Evolutionary conservation across 1,139 yeast species (phyloP).

Genomic region (Yamadazyma membranifaciens): DNA sequence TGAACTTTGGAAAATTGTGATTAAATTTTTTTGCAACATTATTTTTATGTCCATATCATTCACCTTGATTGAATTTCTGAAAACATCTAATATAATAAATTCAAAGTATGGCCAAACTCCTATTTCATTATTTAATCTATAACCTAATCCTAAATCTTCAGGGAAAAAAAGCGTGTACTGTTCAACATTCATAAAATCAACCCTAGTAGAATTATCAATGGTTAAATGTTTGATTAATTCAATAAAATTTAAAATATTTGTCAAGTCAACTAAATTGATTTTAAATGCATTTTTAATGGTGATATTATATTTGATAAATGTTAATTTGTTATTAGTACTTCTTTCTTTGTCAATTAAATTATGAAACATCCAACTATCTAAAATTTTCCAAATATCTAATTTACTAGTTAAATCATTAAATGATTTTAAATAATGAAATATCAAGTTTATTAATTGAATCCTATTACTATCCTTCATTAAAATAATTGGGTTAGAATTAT

Average conservation of each 20-base stretch:
- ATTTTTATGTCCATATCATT: conserved; percentile 34
- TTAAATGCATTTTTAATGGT: conserved; percentile 34
- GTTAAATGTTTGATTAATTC: conserved; percentile 44
- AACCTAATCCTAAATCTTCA: conserved; percentile 56
- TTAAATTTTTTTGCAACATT: conserved; percentile 52
- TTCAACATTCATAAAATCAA: background rate
- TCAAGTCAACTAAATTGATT: conserved; percentile 35
- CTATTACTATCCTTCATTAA: conserved; percentile 36
- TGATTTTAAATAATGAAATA: conserved; percentile 44
- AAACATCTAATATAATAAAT: conserved; percentile 63
- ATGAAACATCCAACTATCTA: conserved; percentile 76
- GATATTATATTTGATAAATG: conserved; percentile 2
- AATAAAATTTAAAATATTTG: conserved; percentile 65
- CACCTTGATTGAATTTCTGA: conserved; percentile 42
- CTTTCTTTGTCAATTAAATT: conserved; percentile 19
- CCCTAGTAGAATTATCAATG: conserved; percentile 7
- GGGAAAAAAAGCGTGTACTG: conserved; percentile 52
- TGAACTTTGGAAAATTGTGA: conserved; percentile 52
- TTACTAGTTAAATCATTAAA: conserved; percentile 43
- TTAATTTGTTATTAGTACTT: conserved; percentile 4
- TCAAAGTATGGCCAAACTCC: conserved; percentile 86
- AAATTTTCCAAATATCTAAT: conserved; percentile 59
- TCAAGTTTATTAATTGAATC: conserved; percentile 32
- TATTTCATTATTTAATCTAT: conserved; percentile 46
- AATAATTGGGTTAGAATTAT: conserved; percentile 23